Base-by-base conservation (phyloP, 306 rosid genomes). In the Lithocarpus polystachyus region DNA sequence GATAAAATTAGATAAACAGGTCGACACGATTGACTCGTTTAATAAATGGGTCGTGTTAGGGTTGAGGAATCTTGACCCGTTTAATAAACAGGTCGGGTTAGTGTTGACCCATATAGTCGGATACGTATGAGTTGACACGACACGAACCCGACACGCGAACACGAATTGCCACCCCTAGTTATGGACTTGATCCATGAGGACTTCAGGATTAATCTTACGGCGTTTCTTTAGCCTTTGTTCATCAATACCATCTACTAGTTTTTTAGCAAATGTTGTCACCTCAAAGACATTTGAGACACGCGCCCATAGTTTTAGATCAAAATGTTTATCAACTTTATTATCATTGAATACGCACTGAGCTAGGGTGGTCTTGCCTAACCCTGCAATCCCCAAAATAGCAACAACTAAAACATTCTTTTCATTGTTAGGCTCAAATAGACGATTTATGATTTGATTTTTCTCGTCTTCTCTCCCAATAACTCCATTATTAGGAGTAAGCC, bases 251-350 rank as follows among this genome's bases (percentile, higher is more conserved):
- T 70, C 74, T n/a, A 55, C 76, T 2, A 82, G 80, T 4, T 81
- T 59, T 45, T 88, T 86, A 65, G 83, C 86, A 74, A 86, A 83
- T 3, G 92, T 15, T 1, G 92, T 88, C 73, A 86, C 86, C 6
- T 88, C 88, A 54, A 86, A 69, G 12, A 40, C 45, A 40, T 40
- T 8, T 40, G 45, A 40, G 45, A 2, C 0, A 8, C 3, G 8
- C 12, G 0, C 0, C 1, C 0, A 40, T 40, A 40, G 0, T 40
- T 40, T 40, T 40, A 40, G 2, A 11, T 40, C 45, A 40, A 40
- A 40, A 0, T 40, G 45, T 2, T 0, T 0, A 40, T 8, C 12
- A 0, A 40, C 45, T 40, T 0, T 40, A 8, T 40, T 12, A 40
- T 40, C 12, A 8, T 40, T 40, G 45, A 0, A 40, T 0, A 40